Evolutionary conservation across 78 protist genomes (phyloP).

Genomic region (Emiliania huxleyi): DNA sequence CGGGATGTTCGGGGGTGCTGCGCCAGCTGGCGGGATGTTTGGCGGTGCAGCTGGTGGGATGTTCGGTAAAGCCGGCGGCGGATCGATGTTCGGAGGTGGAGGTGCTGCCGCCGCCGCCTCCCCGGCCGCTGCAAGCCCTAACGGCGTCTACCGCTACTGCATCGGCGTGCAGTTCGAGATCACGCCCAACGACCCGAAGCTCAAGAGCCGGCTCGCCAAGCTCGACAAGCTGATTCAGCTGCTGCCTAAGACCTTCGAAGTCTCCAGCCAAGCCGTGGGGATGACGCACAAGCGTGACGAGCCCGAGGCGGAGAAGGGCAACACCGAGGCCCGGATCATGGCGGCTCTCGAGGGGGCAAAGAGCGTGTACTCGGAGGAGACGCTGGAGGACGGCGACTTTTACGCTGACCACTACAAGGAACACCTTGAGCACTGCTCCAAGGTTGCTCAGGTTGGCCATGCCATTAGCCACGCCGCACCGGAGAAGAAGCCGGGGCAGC

Average conservation of each 20-base stretch:
- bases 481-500: neutral
- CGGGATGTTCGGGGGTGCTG: too few relatives aligned
- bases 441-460: neutral
- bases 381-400: neutral
- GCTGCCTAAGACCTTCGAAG: neutral
- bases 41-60: too few relatives aligned
- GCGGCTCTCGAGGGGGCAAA: neutral
- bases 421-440: neutral
- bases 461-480: neutral
- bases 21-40: too few relatives aligned
- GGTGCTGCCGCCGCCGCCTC: too few relatives aligned
- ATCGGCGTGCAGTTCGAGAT: conserved; percentile 24
- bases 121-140: too few relatives aligned
- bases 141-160: neutral
- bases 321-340: neutral
- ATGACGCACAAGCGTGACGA: neutral
- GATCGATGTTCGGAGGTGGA: too few relatives aligned
- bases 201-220: neutral
- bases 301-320: neutral
- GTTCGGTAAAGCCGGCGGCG: too few relatives aligned
- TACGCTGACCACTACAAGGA: neutral
- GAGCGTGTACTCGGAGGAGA: neutral
- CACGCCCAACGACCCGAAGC: neutral
- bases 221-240: neutral
- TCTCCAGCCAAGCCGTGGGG: neutral